Percentiles rank a stretch among this genome's conserved stretches.
phyloP scores from a whole-genome alignment of 2,329 filamentous ascomycete species.

The Plectosphaerella plurivora region DNA sequence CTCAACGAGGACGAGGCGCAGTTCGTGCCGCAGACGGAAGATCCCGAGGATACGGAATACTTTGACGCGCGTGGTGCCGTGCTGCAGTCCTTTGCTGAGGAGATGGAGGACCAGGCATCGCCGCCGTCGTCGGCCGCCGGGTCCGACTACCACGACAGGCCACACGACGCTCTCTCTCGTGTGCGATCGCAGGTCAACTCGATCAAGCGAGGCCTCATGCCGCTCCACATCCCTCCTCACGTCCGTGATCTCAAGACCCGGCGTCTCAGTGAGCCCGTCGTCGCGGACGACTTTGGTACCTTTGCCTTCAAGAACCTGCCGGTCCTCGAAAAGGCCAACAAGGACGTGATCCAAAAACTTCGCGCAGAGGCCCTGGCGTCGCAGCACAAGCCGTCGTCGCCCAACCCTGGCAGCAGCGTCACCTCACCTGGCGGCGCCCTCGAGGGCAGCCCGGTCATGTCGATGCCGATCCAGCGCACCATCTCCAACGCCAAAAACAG shows the following conservation, averaged over 20 bases:
- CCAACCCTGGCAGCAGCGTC: conserved; percentile 38
- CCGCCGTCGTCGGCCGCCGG: conserved; percentile 66
- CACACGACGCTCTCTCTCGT: conserved; percentile 88
- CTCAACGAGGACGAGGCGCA: conserved; percentile 93
- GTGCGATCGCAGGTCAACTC: conserved; percentile 84
- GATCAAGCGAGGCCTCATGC: conserved; percentile 88
- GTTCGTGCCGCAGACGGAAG: conserved; percentile 87
- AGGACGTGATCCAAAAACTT: conserved; percentile 95
- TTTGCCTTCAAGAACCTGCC: conserved; percentile 98
- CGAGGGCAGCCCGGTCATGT: conserved; percentile 80
- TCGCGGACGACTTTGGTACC: conserved; percentile 88
- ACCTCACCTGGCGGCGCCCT: conserved; percentile 64
- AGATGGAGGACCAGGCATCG: conserved; percentile 84
- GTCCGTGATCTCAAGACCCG: conserved; percentile 87
- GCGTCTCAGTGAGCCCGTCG: conserved; percentile 83
- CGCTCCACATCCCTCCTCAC: conserved; percentile 91
- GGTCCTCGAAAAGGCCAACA: conserved; percentile 95
- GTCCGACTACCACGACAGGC: conserved; percentile 79
- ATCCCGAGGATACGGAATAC: conserved; percentile 96
- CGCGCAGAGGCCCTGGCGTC: conserved; percentile 80
- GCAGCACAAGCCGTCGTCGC: conserved; percentile 47
- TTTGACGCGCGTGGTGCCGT: conserved; percentile 91
- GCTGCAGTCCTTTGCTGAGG: conserved; percentile 85
- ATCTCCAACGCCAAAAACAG: conserved; percentile 82
- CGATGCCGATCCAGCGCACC: conserved; percentile 75